Conservation (phyloP, 805 yeast species). For the Metschnikowia lochheadii region DNA sequence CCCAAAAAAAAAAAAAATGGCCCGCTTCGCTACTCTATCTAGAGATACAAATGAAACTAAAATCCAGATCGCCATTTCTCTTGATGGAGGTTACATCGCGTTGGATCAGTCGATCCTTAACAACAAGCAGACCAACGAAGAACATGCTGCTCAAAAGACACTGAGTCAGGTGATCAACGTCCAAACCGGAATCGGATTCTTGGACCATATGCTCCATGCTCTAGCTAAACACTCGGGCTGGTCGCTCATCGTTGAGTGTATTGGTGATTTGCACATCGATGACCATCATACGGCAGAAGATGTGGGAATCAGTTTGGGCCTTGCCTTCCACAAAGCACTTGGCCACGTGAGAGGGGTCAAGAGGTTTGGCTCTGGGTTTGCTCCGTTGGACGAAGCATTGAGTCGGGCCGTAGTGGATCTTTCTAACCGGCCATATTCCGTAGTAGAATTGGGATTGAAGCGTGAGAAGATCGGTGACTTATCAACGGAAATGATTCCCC, state of each 20-base stretch:
- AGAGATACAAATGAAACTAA: slow-evolving; percentile 91
- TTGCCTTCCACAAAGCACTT: slow-evolving; percentile 82
- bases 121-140: slow-evolving; percentile 20
- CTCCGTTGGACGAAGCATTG: slow-evolving; percentile 95
- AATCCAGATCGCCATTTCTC: slow-evolving; percentile 75
- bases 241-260: slow-evolving; percentile 85
- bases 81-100: slow-evolving; percentile 80
- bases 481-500: slow-evolving; percentile 97
- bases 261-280: slow-evolving; percentile 92
- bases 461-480: slow-evolving; percentile 92
- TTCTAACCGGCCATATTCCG: slow-evolving; percentile 90
- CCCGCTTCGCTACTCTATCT: slow-evolving; percentile 42
- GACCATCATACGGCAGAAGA: slow-evolving; percentile 98
- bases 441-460: slow-evolving; percentile 81
- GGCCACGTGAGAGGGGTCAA: slow-evolving; percentile 89
- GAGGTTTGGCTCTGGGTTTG: slow-evolving; percentile 89
- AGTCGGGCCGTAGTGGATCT: slow-evolving; percentile 95
- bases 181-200: slow-evolving; percentile 89
- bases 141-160: slow-evolving; percentile 67
- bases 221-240: slow-evolving; percentile 96
- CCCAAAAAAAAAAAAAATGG: too few species aligned
- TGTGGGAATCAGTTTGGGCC: slow-evolving; percentile 87
- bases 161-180: slow-evolving; percentile 70
- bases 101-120: slow-evolving; percentile 57
- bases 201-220: slow-evolving; percentile 97